A percentile compares a stretch with the other conserved stretches of the same genome.
Evolutionary conservation across 2,329 filamentous ascomycete genomes (phyloP).

Genomic region (Neospermospora avenae): DNA sequence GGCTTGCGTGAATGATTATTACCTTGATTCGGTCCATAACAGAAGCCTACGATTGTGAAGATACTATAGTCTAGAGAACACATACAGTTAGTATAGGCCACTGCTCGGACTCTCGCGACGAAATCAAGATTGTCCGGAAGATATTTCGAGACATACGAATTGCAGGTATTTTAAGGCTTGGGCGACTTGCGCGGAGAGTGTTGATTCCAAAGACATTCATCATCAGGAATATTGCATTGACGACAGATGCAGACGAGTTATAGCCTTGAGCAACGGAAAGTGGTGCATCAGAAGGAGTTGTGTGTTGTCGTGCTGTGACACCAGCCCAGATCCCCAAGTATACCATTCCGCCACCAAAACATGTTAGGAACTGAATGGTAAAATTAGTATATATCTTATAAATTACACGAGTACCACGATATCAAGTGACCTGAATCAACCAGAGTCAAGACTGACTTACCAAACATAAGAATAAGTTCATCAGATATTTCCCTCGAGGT

Average conservation of each 20-base stretch:
- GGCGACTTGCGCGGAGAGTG: conserved; percentile 58
- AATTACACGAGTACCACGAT: too few relatives aligned
- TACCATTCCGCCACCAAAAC: conserved; percentile 54
- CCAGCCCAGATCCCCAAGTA: conserved; percentile 62
- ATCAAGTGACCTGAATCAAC: too few relatives aligned
- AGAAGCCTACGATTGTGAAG: conserved; percentile 58
- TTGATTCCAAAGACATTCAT: conserved; percentile 65
- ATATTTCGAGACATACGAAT: conserved; percentile 41
- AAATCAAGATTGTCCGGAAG: not conserved
- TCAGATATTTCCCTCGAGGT: conserved; percentile 68
- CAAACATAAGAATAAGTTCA: conserved; percentile 43
- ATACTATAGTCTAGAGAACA: conserved; percentile 55
- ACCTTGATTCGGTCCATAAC: conserved; percentile 59
- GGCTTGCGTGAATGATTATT: too few relatives aligned
- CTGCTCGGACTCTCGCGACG: not conserved
- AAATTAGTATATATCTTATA: too few relatives aligned
- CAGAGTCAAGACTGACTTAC: too few relatives aligned
- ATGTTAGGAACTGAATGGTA: conserved; percentile 31
- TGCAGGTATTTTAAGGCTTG: conserved; percentile 63
- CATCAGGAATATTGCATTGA: conserved; percentile 66
- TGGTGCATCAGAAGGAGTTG: conserved; percentile 36
- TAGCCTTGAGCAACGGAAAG: conserved; percentile 44
- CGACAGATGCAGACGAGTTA: conserved; percentile 66
- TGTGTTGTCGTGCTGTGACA: conserved; percentile 60
- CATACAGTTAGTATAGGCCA: not conserved